A percentile compares a stretch with the other conserved stretches of the same genome.
These are phyloP conservation scores for Epichloe coenophiala DNA, from an alignment of 2,329 filamentous ascomycete species.

Conservation along the genomic window DNA sequence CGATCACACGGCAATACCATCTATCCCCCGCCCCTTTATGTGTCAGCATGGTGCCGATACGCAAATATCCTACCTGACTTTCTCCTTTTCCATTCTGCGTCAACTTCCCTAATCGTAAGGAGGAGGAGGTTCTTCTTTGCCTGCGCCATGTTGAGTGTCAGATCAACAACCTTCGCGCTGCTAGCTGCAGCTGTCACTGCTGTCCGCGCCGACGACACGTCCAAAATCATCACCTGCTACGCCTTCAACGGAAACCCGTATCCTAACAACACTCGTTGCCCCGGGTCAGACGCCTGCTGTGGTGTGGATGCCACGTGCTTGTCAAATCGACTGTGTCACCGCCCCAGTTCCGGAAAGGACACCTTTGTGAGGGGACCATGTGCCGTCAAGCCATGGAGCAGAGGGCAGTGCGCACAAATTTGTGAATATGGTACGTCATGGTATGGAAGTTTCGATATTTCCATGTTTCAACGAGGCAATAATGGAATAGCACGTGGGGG, in stretches of 20 bases:
- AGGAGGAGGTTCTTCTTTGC: too few species aligned
- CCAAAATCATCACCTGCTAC: not conserved
- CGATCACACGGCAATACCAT: too few species aligned
- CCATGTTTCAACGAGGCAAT: too few species aligned
- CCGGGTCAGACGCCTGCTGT: conserved; percentile 3
- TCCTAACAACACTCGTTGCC: conserved; percentile 1
- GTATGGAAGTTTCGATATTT: too few species aligned
- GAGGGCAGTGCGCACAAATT: not conserved
- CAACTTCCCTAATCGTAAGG: too few species aligned
- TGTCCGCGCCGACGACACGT: not conserved
- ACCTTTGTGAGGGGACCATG: conserved; percentile 1
- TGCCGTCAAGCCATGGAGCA: not conserved
- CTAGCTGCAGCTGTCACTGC: not conserved
- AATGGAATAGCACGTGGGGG: not conserved
- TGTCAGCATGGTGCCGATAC: too few species aligned
- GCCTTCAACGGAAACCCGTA: not conserved
- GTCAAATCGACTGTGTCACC: conserved; percentile 1
- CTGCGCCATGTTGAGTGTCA: not conserved
- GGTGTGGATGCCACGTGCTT: not conserved
- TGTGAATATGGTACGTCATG: not conserved
- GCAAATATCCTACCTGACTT: not conserved
- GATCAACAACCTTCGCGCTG: not conserved
- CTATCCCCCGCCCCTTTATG: too few species aligned
- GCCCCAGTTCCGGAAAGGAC: not conserved
- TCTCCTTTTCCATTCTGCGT: not conserved